Base-by-base conservation (phyloP, 1,284 basidiomycete genomes). In the Marasmius tenuissimus region DNA sequence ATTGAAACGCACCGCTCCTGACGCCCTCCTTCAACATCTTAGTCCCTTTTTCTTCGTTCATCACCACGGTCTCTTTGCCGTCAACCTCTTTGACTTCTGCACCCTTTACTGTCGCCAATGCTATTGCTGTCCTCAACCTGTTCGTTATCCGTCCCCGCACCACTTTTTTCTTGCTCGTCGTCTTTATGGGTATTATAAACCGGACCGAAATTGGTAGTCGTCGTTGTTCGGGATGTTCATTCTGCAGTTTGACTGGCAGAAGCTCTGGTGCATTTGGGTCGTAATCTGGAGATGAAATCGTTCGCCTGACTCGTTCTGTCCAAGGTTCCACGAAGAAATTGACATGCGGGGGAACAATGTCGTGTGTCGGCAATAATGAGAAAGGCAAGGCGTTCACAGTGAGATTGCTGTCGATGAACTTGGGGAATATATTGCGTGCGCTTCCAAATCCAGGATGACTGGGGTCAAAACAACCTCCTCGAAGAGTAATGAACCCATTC, bases 121-220 rank as follows among this genome's bases (percentile, higher is more conserved):
- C 45, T 45, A 64, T 34, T 7, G 63, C 53, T 40, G 47, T 59
- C 54, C 60, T 64, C 3, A 64, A 7, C 42, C 56, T 64, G 40
- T 57, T 40, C 10, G 56, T 61, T 33, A 64, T 64, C 55, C 53
- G 56, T 35, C 53, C 14, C 12, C 63, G 52, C n/a, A 64, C 55
- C n/a, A 59, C 53, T 16, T 54, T 59, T 34, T 56, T 56, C 27
- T 64, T 64, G 58, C 63, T 64, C 39, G 63, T 64, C 12, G 53
- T 39, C 34, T 61, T 64, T 35, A 61, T 64, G 1, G 57, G 37
- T 7, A 53, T 52, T n/a, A 59, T 49, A 8, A 53, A 51, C 12
- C 59, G 35, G 14, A 61, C 14, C 27, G 63, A 59, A 39, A 64
- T 61, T 35, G 62, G 55, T 33, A 63, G 12, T 14, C 62, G 56